Evolutionary conservation across 306 rosid genomes (phyloP).

Genomic region (Castanea sativa): DNA sequence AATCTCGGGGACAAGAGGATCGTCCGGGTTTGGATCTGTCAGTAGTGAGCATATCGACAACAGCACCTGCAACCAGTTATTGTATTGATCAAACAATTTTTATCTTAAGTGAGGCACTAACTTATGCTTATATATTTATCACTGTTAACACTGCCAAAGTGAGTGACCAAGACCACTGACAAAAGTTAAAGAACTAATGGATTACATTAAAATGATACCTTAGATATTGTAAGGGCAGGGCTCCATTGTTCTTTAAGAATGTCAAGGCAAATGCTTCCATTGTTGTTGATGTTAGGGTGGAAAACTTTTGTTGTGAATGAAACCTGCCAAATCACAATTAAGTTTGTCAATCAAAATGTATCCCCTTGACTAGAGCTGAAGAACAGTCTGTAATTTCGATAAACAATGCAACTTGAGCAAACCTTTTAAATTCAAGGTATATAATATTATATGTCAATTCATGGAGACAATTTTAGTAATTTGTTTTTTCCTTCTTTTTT

Average conservation of each 20-base stretch:
- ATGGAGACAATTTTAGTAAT: background rate
- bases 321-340: constrained; percentile 36
- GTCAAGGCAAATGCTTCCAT: constrained; percentile 57
- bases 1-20: constrained; percentile 59
- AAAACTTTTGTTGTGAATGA: constrained; percentile 52
- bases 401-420: no score
- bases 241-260: constrained; percentile 38
- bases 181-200: background rate
- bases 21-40: constrained; percentile 59
- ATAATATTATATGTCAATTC: background rate
- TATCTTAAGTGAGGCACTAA: no score
- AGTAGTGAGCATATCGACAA: constrained; percentile 55
- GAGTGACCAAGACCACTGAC: background rate
- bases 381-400: no score
- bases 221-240: constrained; percentile 37
- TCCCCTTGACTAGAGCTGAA: background rate
- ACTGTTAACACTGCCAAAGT: background rate
- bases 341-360: background rate
- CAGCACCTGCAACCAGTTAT: constrained; percentile 32
- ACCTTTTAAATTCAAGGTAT: no score
- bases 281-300: constrained; percentile 61
- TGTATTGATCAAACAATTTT: background rate
- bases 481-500: no score
- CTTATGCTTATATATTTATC: background rate
- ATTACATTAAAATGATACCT: constrained; percentile 14